phyloP scores from a whole-genome alignment of 768 basidiomycete genomes.

The Leccinum subgranulosum region DNA sequence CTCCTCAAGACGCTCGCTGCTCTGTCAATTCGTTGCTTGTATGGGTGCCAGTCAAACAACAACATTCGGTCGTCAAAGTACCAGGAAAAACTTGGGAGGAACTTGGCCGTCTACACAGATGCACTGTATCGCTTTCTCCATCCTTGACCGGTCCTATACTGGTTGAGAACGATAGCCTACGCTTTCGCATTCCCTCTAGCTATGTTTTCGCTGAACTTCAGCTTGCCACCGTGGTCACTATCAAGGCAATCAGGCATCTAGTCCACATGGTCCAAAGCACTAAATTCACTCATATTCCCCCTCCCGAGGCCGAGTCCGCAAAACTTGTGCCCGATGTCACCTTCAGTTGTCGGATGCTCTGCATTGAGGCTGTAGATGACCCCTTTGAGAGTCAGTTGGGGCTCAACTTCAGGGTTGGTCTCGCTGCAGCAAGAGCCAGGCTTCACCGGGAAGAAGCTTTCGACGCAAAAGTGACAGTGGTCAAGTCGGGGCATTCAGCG shows the following conservation, averaged over 20 bases:
- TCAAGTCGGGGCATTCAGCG: constrained; percentile 34
- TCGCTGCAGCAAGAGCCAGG: constrained; percentile 66
- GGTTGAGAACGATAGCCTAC: constrained; percentile 59
- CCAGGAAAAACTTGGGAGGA: constrained; percentile 68
- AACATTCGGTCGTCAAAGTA: constrained; percentile 31
- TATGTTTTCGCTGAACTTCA: constrained; percentile 76
- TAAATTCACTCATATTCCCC: constrained; percentile 50
- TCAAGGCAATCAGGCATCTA: constrained; percentile 77
- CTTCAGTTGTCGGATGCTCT: constrained; percentile 57
- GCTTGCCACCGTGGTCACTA: constrained; percentile 60
- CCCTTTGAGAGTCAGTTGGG: constrained; percentile 76
- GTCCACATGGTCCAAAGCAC: constrained; percentile 50
- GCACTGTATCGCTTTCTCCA: constrained; percentile 40
- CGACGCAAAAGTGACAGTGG: constrained; percentile 68
- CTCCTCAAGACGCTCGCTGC: constrained; percentile 24
- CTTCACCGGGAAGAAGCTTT: constrained; percentile 80
- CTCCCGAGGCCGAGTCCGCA: constrained; percentile 67
- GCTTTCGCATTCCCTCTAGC: constrained; percentile 76
- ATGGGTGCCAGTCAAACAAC: constrained; percentile 53
- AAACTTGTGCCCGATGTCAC: constrained; percentile 66
- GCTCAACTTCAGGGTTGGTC: constrained; percentile 69
- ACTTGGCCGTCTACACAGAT: constrained; percentile 54
- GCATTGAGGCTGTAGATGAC: constrained; percentile 80
- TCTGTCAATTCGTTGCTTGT: constrained; percentile 43
- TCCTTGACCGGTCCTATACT: constrained; percentile 39